Evolutionary conservation across 768 basidiomycete species (phyloP), one percentile per base, ranked within the genome.

Genomic region (Leccinum imitatum): DNA sequence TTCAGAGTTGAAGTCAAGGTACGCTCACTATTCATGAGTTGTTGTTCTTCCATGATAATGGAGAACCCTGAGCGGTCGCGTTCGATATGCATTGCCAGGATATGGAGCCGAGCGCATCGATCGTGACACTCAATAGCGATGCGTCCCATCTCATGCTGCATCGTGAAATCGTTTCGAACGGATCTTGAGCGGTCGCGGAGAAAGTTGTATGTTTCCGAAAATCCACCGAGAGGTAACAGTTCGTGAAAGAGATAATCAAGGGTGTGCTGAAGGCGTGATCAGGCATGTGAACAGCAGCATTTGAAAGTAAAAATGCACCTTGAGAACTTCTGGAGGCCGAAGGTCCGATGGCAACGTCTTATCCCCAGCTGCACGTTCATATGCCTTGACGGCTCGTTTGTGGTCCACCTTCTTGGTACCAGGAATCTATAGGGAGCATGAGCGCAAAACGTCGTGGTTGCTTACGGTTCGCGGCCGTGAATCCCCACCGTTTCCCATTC

Each of bases 341-440:
- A 99, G 78, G 72, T 99, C 96, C 1, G 93, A 94, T 2, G 96
- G 95, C 0, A 97, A 68, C 0, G 86, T 87, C 75, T 95, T 91
- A 78, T 96, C 93, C 25, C 95, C 95, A 14, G 93, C 91, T 4
- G 93, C 94, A 19, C 96, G 90, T 71, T 96, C 93, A 73, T 95
- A 99, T 70, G 89, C 90, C 70, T 98, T 97, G 50, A 98, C 96
- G 0, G 95, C 95, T 54, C 87, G 87, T 44, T 79, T 79, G 63
- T 93, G 93, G 69, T 95, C 87, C 9, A 98, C 88, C 47, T 89
- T 81, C 69, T 87, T 91, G n/a, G 90, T 92, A 11, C 87, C 88
- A 17, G 89, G 87, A 58, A 89, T 85, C 89, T 90, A 71, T 48
- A 59, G 64, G n/a, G 61, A 61, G 14, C 56, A 77, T 84, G 68